These are phyloP conservation scores for Musa beccarii DNA, from an alignment of 176 grass and related monocot species.

Conservation along the genomic window DNA sequence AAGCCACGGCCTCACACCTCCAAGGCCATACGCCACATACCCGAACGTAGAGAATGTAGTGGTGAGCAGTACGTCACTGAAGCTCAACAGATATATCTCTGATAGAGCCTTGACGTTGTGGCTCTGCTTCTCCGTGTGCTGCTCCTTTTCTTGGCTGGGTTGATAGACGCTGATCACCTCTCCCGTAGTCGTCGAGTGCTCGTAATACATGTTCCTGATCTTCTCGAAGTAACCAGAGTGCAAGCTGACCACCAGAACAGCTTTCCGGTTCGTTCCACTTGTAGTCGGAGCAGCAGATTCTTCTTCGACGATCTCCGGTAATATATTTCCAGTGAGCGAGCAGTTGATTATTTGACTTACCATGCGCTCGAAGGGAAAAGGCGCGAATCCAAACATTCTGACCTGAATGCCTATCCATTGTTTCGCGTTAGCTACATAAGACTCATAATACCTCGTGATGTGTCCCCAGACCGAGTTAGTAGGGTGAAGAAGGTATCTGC, in stretches of 20 bases:
- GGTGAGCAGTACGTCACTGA: slow-evolving; percentile 39
- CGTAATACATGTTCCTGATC: too few relatives aligned
- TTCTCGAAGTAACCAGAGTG: too few relatives aligned
- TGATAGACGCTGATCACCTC: slow-evolving; percentile 50
- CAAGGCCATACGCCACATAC: slow-evolving; percentile 40
- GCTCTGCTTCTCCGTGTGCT: slow-evolving; percentile 32
- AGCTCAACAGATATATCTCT: slow-evolving; percentile 39
- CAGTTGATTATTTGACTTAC: background rate
- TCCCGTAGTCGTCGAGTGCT: background rate
- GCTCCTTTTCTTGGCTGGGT: slow-evolving; percentile 36
- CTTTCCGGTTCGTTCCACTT: too few relatives aligned
- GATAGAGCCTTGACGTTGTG: slow-evolving; percentile 62
- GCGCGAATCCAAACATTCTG: background rate
- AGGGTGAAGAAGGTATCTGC: slow-evolving; percentile 32
- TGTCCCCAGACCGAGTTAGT: slow-evolving; percentile 19
- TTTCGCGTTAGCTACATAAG: slow-evolving; percentile 5
- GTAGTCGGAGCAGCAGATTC: too few relatives aligned
- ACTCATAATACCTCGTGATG: background rate
- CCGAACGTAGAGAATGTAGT: slow-evolving; percentile 48
- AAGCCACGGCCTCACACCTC: background rate
- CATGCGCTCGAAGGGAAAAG: background rate
- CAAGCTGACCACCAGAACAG: too few relatives aligned
- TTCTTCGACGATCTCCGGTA: too few relatives aligned
- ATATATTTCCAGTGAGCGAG: background rate
- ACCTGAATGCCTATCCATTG: background rate